A percentile compares a stretch with the other conserved stretches of the same genome.
Evolutionary conservation across 164 flowering plant species (phyloP).

Genomic region (Piper betle): DNA sequence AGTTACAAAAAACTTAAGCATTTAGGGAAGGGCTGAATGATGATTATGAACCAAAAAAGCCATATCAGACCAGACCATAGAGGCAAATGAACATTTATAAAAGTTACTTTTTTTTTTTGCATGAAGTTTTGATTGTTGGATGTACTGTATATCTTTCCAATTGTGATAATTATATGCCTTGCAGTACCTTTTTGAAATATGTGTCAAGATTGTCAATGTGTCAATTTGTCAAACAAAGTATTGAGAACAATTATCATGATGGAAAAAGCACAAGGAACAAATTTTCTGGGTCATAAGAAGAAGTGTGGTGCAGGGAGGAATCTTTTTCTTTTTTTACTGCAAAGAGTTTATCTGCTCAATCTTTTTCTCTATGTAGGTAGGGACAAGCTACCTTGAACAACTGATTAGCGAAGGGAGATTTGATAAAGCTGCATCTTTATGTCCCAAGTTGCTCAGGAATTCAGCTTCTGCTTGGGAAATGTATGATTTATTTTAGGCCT

Average conservation of each 20-base stretch:
- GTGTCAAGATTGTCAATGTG: neutral
- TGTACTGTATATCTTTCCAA: neutral
- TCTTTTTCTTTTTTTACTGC: neutral
- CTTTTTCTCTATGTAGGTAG: constrained; percentile 42
- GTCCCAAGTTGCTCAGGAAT: constrained; percentile 90
- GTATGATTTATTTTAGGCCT: constrained; percentile 19
- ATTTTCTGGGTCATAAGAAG: too few relatives aligned
- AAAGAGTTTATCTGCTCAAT: neutral
- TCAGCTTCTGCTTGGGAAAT: constrained; percentile 99
- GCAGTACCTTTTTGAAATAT: neutral
- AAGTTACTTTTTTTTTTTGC: neutral
- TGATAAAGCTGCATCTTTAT: constrained; percentile 91
- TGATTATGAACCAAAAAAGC: too few relatives aligned
- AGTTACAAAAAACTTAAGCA: too few relatives aligned
- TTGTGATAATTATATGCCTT: neutral
- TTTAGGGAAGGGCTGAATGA: too few relatives aligned
- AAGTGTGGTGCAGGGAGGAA: neutral
- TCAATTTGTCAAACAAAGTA: too few relatives aligned
- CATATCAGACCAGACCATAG: too few relatives aligned
- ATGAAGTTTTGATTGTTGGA: neutral
- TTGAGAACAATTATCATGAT: too few relatives aligned
- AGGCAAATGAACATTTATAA: too few relatives aligned
- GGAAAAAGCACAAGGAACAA: too few relatives aligned
- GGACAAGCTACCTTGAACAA: constrained; percentile 92
- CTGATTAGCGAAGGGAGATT: constrained; percentile 92